Evolutionary conservation across 495 filamentous ascomycete genomes (phyloP), one percentile per base, ranked within the genome.

Genomic region (Neurospora sp.): DNA sequence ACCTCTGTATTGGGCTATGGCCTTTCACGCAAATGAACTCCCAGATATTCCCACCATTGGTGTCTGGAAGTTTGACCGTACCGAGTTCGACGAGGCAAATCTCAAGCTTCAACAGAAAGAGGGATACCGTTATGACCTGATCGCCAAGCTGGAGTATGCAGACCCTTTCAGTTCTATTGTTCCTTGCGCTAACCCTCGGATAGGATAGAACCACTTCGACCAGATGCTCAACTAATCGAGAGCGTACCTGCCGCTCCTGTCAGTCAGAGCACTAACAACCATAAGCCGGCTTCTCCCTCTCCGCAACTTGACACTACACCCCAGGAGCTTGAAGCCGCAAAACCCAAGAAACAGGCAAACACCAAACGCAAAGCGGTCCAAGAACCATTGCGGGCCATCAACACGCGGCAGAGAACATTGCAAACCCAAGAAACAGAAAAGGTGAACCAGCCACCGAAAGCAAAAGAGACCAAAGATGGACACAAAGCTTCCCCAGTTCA

Each of bases 61-160:
- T 1, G 41, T 72, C 3, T 78, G 76, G 76, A 72, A 71, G 14
- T 78, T 76, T 18, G 71, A 72, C 18, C 75, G 40, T 9, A 37
- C 70, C 10, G 71, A 72, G 4, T 78, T 76, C 37, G 75, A 76
- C 20, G 73, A 73, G 27, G 76, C 76, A 9, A 75, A 76, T 35
- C 44, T 76, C 5, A 31, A 41, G 6, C 70, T 78, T 4, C 71
- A 76, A 7, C 75, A 76, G 42, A 69, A 40, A 10, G 18, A 39
- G 4, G 71, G 35, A n/a, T 76, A 75, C 37, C 16, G 41, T 2
- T 71, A 72, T 70, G 65, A 59, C 10, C 71, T 69, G 38, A 53
- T 77, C 40, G 61, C 68, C 16, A 16, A 44, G 16, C 59, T 77
- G 14, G 37, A 44, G 76, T 76, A 10, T 20, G 74, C 72, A n/a